These are phyloP conservation scores for Paradendryphiella salina DNA, from an alignment of 2,329 filamentous ascomycete genomes.

Conservation along the genomic window DNA sequence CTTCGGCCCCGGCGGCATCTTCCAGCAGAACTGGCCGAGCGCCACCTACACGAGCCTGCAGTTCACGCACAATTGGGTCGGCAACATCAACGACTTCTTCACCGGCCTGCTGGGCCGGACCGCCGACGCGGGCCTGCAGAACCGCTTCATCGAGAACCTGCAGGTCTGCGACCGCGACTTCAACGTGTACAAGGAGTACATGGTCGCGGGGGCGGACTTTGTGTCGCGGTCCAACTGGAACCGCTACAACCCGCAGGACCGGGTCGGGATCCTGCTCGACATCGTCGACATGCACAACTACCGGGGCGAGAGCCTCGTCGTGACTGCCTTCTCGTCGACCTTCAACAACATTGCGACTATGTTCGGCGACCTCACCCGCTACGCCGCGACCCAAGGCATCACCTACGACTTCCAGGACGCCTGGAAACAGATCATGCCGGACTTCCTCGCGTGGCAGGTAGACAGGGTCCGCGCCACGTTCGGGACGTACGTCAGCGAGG, in stretches of 20 bases:
- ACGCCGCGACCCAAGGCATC: no score
- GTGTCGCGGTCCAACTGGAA: no score
- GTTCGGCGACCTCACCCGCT: not conserved
- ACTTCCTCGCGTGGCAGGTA: no score
- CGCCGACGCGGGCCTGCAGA: not conserved
- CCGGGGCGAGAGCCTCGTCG: not conserved
- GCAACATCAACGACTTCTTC: conserved; percentile 1
- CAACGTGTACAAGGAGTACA: not conserved
- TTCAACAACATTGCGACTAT: not conserved
- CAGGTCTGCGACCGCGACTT: not conserved
- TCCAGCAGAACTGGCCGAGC: not conserved
- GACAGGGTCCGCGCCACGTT: no score
- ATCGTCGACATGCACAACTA: not conserved
- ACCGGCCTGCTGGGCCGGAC: not conserved
- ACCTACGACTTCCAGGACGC: no score
- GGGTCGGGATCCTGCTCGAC: not conserved
- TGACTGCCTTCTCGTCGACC: not conserved
- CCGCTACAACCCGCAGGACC: not conserved
- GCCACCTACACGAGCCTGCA: conserved; percentile 1
- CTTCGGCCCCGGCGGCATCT: not conserved
- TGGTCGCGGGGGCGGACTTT: no score
- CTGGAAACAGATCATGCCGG: no score
- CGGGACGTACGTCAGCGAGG: no score
- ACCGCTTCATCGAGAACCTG: not conserved
- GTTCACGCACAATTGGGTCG: not conserved